Conservation (phyloP, 139 green algal genomes). For the Chlamydomonas sp. region DNA sequence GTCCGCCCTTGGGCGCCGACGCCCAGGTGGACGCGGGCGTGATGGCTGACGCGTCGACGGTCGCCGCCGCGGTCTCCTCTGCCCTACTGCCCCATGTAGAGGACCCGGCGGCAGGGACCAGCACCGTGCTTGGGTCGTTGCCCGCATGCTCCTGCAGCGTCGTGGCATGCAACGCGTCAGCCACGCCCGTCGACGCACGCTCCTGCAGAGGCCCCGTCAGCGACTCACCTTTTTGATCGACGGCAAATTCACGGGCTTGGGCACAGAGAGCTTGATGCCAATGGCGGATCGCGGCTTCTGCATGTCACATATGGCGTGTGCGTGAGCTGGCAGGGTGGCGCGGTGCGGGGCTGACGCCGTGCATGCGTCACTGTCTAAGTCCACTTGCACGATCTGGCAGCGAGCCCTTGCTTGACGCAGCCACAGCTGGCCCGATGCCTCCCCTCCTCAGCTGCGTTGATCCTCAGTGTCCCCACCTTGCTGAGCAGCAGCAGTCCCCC, state of each 20-base stretch:
- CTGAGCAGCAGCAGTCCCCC: constrained; percentile 34
- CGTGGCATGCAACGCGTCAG: neutral
- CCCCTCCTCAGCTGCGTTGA: neutral
- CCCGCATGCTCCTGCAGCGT: constrained; percentile 63
- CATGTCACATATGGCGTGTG: no score
- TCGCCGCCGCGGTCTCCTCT: no score
- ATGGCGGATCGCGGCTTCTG: constrained; percentile 34
- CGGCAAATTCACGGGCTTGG: constrained; percentile 73
- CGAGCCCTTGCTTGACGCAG: no score
- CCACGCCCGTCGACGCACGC: neutral
- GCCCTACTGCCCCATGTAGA: no score
- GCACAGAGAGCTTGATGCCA: constrained; percentile 61
- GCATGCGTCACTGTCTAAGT: no score
- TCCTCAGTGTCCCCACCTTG: constrained; percentile 21
- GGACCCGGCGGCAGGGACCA: constrained; percentile 49
- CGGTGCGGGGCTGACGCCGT: no score
- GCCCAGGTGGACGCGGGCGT: constrained; percentile 54
- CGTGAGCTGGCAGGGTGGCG: no score
- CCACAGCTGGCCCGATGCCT: neutral
- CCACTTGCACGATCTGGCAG: no score
- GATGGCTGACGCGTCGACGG: no score
- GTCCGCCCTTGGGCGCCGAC: constrained; percentile 18
- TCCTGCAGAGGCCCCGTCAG: neutral
- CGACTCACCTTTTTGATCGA: constrained; percentile 65
- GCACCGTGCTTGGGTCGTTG: constrained; percentile 62